Conservation (phyloP, 2,329 filamentous ascomycete species). For the Neopestalotiopsis clavispora region DNA sequence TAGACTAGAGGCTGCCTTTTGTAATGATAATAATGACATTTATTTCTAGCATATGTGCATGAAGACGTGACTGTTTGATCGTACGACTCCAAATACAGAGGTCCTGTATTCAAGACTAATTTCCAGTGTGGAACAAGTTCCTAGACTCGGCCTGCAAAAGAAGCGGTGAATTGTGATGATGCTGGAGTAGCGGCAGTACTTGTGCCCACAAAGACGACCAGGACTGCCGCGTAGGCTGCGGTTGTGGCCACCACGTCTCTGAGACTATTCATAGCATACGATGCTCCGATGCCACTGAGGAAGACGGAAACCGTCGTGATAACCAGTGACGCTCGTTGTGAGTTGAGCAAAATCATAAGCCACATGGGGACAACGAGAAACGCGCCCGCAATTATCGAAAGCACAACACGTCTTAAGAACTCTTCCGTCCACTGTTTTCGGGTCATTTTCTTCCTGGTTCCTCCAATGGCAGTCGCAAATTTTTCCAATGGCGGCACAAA, state of each 20-base stretch:
- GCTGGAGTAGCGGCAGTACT: too few relatives aligned
- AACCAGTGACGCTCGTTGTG: not conserved
- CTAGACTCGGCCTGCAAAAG: too few relatives aligned
- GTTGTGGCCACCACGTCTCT: not conserved
- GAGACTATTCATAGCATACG: not conserved
- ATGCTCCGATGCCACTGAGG: not conserved
- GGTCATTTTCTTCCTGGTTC: too few relatives aligned
- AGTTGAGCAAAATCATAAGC: not conserved
- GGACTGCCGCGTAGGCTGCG: not conserved
- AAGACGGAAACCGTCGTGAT: not conserved
- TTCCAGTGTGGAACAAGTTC: too few relatives aligned
- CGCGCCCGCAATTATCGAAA: not conserved
- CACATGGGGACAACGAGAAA: not conserved
- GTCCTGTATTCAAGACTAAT: too few relatives aligned
- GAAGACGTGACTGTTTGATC: too few relatives aligned
- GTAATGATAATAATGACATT: not conserved
- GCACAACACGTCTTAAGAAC: not conserved
- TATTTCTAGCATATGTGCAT: not conserved
- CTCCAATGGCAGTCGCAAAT: too few relatives aligned
- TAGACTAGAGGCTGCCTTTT: slow-evolving; percentile 3
- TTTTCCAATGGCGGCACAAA: too few relatives aligned
- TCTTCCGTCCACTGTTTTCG: not conserved
- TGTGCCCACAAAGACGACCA: not conserved
- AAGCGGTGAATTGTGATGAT: too few relatives aligned
- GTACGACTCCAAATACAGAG: too few relatives aligned